phyloP scores from a whole-genome alignment of 495 filamentous ascomycete species.

The Aspergillus campestris region DNA sequence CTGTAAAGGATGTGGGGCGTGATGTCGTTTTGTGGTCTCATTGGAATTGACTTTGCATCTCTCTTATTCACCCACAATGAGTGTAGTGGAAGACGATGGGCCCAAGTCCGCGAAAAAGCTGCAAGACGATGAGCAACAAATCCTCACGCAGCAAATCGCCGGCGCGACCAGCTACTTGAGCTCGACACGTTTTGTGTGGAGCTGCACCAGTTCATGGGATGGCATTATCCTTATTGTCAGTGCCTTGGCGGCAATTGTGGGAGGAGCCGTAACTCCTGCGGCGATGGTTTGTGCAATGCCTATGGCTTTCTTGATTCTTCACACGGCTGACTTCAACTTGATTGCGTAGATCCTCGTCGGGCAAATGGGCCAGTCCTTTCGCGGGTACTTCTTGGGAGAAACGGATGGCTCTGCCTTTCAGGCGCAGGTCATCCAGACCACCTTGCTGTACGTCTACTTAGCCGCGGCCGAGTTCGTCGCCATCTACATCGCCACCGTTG shows the following conservation, averaged over 20 bases:
- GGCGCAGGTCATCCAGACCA: constrained; percentile 47
- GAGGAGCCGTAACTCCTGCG: constrained; percentile 41
- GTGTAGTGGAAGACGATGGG: too few relatives aligned
- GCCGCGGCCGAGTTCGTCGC: constrained; percentile 73
- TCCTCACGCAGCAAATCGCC: constrained; percentile 44
- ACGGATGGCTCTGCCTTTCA: constrained; percentile 33
- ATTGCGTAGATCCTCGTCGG: constrained; percentile 52
- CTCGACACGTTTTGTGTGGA: constrained; percentile 41
- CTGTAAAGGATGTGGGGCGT: too few relatives aligned
- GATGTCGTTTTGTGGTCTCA: too few relatives aligned
- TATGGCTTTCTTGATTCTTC: constrained; percentile 39
- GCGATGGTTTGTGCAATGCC: constrained; percentile 45
- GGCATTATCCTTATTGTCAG: constrained; percentile 58
- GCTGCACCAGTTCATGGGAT: constrained; percentile 30
- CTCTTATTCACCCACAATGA: too few relatives aligned
- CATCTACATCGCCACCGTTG: constrained; percentile 71
- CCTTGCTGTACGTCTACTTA: constrained; percentile 81
- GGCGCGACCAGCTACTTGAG: constrained; percentile 19
- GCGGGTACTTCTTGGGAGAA: constrained; percentile 36
- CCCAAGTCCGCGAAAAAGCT: background rate
- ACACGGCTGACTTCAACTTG: too few relatives aligned
- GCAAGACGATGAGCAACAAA: constrained; percentile 45
- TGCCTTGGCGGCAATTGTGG: constrained; percentile 57
- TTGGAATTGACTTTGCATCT: too few relatives aligned
- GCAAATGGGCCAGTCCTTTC: constrained; percentile 60